A percentile compares a stretch with the other conserved stretches of the same genome.
Conservation (phyloP, 306 rosid species). For the Vicia faba region DNA sequence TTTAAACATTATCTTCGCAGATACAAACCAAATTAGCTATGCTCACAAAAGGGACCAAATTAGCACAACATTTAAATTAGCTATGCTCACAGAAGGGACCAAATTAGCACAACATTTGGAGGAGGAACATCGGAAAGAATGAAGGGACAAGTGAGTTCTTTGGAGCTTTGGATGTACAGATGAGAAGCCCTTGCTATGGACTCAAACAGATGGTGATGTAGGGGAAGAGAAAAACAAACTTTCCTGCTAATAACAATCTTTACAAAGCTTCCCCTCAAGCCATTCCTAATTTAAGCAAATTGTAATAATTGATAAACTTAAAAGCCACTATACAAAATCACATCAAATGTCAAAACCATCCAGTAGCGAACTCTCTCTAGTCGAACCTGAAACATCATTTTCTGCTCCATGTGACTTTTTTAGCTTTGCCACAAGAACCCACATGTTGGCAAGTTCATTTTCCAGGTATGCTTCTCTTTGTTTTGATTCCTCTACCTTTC, state of each 20-base stretch:
- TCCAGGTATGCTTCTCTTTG: slow-evolving; percentile 91
- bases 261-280: slow-evolving; percentile 51
- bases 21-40: slow-evolving; percentile 16
- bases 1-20: not conserved
- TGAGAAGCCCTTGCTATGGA: slow-evolving; percentile 32
- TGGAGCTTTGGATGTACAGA: slow-evolving; percentile 46
- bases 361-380: slow-evolving; percentile 46
- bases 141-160: slow-evolving; percentile 26
- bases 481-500: slow-evolving; percentile 85
- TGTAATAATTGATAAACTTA: slow-evolving; percentile 40
- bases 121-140: slow-evolving; percentile 25
- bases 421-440: slow-evolving; percentile 95
- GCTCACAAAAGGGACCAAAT: not conserved
- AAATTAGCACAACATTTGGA: slow-evolving; percentile 18
- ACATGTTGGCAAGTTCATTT: slow-evolving; percentile 98
- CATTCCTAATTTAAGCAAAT: slow-evolving; percentile 46
- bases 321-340: slow-evolving; percentile 47
- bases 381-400: slow-evolving; percentile 64
- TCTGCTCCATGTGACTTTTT: slow-evolving; percentile 80
- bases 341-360: slow-evolving; percentile 60
- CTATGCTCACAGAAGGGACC: not conserved
- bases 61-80: not conserved
- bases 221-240: slow-evolving; percentile 42
- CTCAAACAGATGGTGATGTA: slow-evolving; percentile 32
- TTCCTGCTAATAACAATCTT: slow-evolving; percentile 41